Conservation (phyloP, 768 basidiomycete species). For the Phanerochaete sordida region DNA sequence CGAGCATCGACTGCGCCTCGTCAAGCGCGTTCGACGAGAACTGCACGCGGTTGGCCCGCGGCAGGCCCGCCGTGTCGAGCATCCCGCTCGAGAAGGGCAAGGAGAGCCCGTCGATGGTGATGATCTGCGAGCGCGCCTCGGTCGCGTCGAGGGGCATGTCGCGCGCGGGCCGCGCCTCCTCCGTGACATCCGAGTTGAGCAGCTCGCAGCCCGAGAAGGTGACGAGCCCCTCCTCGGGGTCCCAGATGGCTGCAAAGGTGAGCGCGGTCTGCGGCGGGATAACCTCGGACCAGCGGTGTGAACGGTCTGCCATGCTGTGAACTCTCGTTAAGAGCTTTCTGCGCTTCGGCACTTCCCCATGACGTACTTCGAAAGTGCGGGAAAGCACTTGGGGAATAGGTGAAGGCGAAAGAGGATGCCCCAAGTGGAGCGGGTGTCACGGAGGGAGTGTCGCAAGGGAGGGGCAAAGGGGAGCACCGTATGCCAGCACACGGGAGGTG, state of each 20-base stretch:
- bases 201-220: conserved; percentile 52
- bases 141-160: conserved; percentile 20
- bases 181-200: conserved; percentile 28
- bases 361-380: background rate
- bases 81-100: conserved; percentile 4
- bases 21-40: conserved; percentile 20
- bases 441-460: background rate
- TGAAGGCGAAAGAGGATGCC: background rate
- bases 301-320: conserved; percentile 3
- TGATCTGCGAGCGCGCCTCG: conserved; percentile 23
- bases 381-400: background rate
- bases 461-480: conserved; percentile 1
- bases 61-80: conserved; percentile 6
- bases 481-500: conserved; percentile 12
- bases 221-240: conserved; percentile 53
- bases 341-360: background rate
- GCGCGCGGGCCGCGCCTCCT: conserved; percentile 1
- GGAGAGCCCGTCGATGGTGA: conserved; percentile 25
- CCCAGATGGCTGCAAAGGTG: conserved; percentile 60
- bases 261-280: conserved; percentile 53
- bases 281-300: conserved; percentile 51
- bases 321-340: background rate
- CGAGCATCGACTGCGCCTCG: conserved; percentile 17
- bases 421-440: background rate
- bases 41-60: conserved; percentile 10